Evolutionary conservation across 2,329 filamentous ascomycete species (phyloP), one percentile per base, ranked within the genome.

Genomic region (Penicillium aurantiogriseum): DNA sequence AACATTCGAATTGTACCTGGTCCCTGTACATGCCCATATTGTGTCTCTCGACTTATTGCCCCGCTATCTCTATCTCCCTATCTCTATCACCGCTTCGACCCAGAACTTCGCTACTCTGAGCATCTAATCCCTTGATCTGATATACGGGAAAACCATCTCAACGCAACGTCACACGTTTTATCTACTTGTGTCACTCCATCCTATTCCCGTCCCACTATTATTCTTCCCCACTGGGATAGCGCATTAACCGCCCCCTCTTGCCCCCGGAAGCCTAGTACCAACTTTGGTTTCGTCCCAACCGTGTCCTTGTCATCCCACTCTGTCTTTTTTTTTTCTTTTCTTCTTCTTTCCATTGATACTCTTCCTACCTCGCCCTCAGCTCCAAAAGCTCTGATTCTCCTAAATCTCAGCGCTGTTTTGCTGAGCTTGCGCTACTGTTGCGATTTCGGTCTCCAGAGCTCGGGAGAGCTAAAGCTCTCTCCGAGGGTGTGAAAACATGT

Each of bases 121-220:
- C 11, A 21, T 21, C 43, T 31, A 31, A 33, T 39, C 31, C 40
- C 33, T 48, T 29, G 27, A 33, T 11, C 9, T 39, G 25, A 48
- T 39, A 21, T 38, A 46, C 15, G n/a, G 17, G 13, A 9, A 27
- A 27, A 29, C 15, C 27, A 39, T 39, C 48, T 8, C 47, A 53
- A 44, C 45, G 47, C 51, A 50, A 55, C 53, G 46, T 57, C 48
- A 52, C 54, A 58, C 54, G 33, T 57, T 46, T 42, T 54, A 60
- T 60, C 54, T 57, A 57, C 45, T 11, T 51, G 56, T 61, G 56
- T 61, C 55, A 64, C 54, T 45, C 39, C 40, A 51, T 51, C 44
- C 15, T 25, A 31, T 48, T 19, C 21, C 44, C 62, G 61, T 64
- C 58, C 64, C 63, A 66, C 64, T 61, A 57, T 56, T 49, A 54